Evolutionary conservation across 306 rosid species (phyloP), one percentile per base, ranked within the genome.

Genomic region (Dalbergia oliveri): DNA sequence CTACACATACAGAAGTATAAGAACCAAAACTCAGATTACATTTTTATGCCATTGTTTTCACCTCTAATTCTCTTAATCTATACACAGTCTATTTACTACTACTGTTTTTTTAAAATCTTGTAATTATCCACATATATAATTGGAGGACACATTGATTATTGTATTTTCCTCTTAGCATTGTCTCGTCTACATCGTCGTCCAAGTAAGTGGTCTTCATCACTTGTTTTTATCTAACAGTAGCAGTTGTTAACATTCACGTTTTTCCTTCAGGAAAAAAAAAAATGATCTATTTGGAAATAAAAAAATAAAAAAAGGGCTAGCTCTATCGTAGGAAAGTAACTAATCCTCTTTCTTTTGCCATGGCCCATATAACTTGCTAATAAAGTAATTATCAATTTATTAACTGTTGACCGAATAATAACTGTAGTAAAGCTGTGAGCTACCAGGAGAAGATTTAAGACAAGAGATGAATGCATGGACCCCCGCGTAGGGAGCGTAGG

Each of bases 191-290:
- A 54, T 66, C 13, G 5, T 39, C 41, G 74, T 66, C 34, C 74
- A 77, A 53, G 34, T 66, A 77, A 66, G 67, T 6, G 60, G 49
- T 41, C 68, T 33, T 77, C 57, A 51, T 66, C 53, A 41, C 34
- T 66, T 41, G 34, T 18, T 18, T 18, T 39, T 37, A 4, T 66
- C 45, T 37, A 14, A 63, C 69, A 63, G 35, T 37, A 37, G 7
- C 7, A 37, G 31, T 26, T 26, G 31, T 26, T 26, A 37, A 37
- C 5, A 37, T 37, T 3, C 11, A 64, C 57, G 14, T 5, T 50
- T 15, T 50, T 43, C 11, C 10, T 43, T 7, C 3, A 15, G 0
- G 1, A 4, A 50, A 3, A 50, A 3, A 5, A 50, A 50, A 10
- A 12, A 50, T 50, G 18, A 5, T 50, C 16, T 14, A 13, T 12